phyloP scores from a whole-genome alignment of 495 filamentous ascomycete species.

The Podospora conica region DNA sequence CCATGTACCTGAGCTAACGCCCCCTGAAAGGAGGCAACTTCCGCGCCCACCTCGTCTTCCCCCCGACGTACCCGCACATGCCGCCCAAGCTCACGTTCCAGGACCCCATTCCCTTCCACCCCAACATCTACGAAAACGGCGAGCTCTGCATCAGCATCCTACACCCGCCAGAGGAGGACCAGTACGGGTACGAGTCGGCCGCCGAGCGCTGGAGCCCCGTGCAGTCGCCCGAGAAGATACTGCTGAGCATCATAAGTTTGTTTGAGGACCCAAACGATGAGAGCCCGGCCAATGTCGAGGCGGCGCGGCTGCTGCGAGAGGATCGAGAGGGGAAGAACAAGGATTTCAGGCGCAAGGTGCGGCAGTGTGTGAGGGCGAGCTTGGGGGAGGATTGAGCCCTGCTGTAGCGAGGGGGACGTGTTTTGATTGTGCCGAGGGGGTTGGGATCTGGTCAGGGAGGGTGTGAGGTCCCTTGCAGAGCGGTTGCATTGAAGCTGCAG shows the following conservation, averaged over 20 bases:
- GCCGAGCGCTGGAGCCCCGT: slow-evolving; percentile 95
- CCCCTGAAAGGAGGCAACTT: slow-evolving; percentile 72
- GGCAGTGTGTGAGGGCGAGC: slow-evolving; percentile 77
- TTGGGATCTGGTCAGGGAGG: not conserved
- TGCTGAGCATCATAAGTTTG: slow-evolving; percentile 89
- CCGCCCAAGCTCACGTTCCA: slow-evolving; percentile 92
- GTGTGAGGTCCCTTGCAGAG: not conserved
- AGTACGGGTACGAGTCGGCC: slow-evolving; percentile 91
- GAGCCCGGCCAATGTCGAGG: slow-evolving; percentile 92
- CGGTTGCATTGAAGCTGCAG: not conserved
- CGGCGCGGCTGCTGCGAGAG: slow-evolving; percentile 78
- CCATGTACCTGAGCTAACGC: not conserved
- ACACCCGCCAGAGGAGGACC: slow-evolving; percentile 92
- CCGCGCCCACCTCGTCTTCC: slow-evolving; percentile 72
- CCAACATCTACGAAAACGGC: slow-evolving; percentile 87
- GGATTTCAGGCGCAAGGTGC: slow-evolving; percentile 71
- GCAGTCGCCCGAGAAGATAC: slow-evolving; percentile 91
- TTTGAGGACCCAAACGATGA: slow-evolving; percentile 91
- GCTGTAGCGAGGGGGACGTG: not conserved
- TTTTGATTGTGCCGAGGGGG: not conserved
- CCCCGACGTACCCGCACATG: slow-evolving; percentile 75
- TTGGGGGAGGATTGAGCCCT: slow-evolving; percentile 59
- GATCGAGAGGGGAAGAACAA: slow-evolving; percentile 54
- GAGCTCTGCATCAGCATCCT: slow-evolving; percentile 96
- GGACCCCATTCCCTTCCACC: slow-evolving; percentile 79